Conservation (phyloP, 371 early-diverging fungal species). For the Mucor piriformis region DNA sequence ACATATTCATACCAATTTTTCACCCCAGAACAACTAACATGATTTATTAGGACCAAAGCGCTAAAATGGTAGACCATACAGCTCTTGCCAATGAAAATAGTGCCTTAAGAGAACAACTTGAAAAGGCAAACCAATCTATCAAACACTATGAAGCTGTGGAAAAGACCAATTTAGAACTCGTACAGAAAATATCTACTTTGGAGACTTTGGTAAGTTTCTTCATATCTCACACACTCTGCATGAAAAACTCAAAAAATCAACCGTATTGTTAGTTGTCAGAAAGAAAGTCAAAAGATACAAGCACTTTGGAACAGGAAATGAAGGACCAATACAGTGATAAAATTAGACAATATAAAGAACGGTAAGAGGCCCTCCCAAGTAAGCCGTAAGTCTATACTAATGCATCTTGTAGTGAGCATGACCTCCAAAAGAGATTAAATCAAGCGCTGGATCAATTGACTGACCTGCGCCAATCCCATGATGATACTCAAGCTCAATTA, state of each 20-base stretch:
- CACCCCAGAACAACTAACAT: not conserved
- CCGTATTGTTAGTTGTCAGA: conserved; percentile 71
- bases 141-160: conserved; percentile 53
- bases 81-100: conserved; percentile 58
- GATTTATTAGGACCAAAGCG: conserved; percentile 60
- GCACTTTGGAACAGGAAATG: conserved; percentile 65
- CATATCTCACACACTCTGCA: too few species aligned
- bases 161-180: conserved; percentile 51
- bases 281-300: conserved; percentile 56
- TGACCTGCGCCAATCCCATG: conserved; percentile 69
- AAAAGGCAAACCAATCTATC: conserved; percentile 38
- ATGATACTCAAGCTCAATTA: conserved; percentile 76
- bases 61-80: conserved; percentile 53
- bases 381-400: not conserved
- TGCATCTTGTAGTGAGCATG: conserved; percentile 65
- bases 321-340: conserved; percentile 73
- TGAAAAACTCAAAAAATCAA: not conserved
- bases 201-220: conserved; percentile 35
- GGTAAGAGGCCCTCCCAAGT: conserved; percentile 54
- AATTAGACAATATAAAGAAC: conserved; percentile 79
- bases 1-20: too few species aligned
- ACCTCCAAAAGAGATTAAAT: conserved; percentile 80
- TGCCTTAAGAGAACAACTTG: conserved; percentile 54
- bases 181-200: conserved; percentile 57
- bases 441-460: conserved; percentile 80